Conservation (phyloP, 1,284 basidiomycete genomes). For the Boletus smithii region DNA sequence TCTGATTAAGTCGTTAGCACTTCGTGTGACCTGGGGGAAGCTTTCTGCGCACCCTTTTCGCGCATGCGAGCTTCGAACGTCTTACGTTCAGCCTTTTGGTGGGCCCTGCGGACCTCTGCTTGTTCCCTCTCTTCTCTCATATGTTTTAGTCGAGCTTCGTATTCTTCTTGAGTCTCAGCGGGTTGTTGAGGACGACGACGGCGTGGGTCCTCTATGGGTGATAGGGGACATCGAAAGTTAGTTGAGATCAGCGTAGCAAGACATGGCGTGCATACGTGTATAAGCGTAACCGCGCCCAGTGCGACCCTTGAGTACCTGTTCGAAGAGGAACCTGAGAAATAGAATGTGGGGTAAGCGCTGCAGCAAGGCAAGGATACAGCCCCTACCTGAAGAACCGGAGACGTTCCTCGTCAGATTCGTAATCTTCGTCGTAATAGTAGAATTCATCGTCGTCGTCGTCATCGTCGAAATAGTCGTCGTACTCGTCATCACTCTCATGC, state of each 20-base stretch:
- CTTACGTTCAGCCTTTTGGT: constrained; percentile 50
- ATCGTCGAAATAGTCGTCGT: constrained; percentile 35
- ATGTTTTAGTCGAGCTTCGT: constrained; percentile 48
- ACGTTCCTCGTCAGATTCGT: constrained; percentile 35
- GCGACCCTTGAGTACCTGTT: constrained; percentile 43
- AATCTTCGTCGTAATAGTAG: constrained; percentile 36
- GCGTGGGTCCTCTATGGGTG: constrained; percentile 19
- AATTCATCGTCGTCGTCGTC: constrained; percentile 35
- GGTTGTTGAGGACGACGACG: constrained; percentile 16
- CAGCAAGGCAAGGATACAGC: background rate
- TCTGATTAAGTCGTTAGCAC: constrained; percentile 31
- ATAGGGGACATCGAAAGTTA: constrained; percentile 8
- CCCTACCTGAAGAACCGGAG: constrained; percentile 45
- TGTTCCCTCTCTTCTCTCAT: constrained; percentile 50
- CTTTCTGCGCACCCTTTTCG: constrained; percentile 26
- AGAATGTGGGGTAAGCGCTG: constrained; percentile 4
- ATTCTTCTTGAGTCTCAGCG: constrained; percentile 48
- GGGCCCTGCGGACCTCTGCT: constrained; percentile 48
- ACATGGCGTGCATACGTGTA: constrained; percentile 23
- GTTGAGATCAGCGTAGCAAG: constrained; percentile 4
- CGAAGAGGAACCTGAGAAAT: constrained; percentile 44
- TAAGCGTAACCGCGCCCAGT: constrained; percentile 23
- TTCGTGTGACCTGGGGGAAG: constrained; percentile 6
- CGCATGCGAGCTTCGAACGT: constrained; percentile 36
- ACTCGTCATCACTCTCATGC: constrained; percentile 24